A percentile compares a stretch with the other conserved stretches of the same genome.
phyloP scores from a whole-genome alignment of 768 basidiomycete species.

The Xerocomellus chrysenteron region DNA sequence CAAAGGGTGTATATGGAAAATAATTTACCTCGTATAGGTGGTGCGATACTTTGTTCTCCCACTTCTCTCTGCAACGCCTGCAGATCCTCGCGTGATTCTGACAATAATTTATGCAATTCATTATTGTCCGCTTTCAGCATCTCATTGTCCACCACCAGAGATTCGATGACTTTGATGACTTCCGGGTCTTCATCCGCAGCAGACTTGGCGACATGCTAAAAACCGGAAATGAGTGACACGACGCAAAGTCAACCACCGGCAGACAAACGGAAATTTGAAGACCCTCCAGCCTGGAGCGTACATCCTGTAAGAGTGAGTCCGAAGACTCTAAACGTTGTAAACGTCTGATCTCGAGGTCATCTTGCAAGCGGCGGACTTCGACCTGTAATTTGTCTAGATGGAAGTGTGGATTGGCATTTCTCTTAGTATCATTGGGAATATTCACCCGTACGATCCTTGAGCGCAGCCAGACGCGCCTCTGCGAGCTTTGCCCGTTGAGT shows the following conservation, averaged over 20 bases:
- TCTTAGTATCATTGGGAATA: not conserved
- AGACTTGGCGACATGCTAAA: constrained; percentile 39
- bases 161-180: constrained; percentile 69
- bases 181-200: constrained; percentile 49
- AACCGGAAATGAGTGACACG: constrained; percentile 15
- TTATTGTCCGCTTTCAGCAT: constrained; percentile 76
- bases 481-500: constrained; percentile 63
- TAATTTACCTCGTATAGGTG: constrained; percentile 43
- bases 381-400: constrained; percentile 63
- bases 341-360: constrained; percentile 61
- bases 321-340: constrained; percentile 61
- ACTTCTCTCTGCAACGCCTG: constrained; percentile 68
- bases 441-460: constrained; percentile 68
- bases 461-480: constrained; percentile 60
- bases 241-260: too few relatives aligned
- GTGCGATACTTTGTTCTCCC: constrained; percentile 64
- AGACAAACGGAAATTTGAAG: too few relatives aligned
- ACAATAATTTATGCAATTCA: constrained; percentile 71
- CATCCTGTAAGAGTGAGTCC: constrained; percentile 65
- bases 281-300: constrained; percentile 57
- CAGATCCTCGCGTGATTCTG: constrained; percentile 76
- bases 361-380: constrained; percentile 64
- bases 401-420: constrained; percentile 3
- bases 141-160: constrained; percentile 86
- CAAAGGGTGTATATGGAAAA: not conserved